Percentiles rank a stretch among this genome's conserved stretches.
Evolutionary conservation across 225 moss, liverwort and hornwort species (phyloP).

Genomic region (Sphagnum contortum): DNA sequence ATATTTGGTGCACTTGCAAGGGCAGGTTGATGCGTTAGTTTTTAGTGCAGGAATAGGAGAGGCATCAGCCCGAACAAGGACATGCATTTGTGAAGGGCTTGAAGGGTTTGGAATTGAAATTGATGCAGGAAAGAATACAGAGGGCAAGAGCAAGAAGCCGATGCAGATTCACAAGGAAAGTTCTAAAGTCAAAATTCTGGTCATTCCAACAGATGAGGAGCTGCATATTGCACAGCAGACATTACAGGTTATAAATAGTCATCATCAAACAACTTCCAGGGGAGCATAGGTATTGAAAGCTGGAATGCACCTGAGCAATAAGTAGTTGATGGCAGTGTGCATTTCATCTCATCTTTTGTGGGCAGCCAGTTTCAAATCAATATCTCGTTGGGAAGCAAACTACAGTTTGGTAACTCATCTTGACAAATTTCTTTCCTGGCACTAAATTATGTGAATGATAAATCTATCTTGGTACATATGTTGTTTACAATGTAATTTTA

Average conservation of each 20-base stretch:
- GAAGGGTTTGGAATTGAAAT: slow-evolving; percentile 69
- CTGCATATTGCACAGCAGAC: slow-evolving; percentile 88
- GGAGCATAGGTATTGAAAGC: no score
- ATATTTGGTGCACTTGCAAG: slow-evolving; percentile 67
- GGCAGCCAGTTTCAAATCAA: no score
- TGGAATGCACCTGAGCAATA: no score
- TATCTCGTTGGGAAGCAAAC: no score
- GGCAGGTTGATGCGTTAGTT: slow-evolving; percentile 76
- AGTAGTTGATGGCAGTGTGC: no score
- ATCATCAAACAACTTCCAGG: slow-evolving; percentile 15
- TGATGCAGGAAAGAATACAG: slow-evolving; percentile 39
- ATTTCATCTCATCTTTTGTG: no score
- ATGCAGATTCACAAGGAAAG: slow-evolving; percentile 57
- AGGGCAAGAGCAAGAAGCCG: slow-evolving; percentile 47
- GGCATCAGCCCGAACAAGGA: slow-evolving; percentile 50
- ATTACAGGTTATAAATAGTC: slow-evolving; percentile 58
- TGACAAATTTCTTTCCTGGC: no score
- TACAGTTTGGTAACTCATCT: no score
- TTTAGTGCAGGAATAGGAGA: slow-evolving; percentile 92
- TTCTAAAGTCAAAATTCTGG: slow-evolving; percentile 67
- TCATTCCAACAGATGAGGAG: slow-evolving; percentile 88
- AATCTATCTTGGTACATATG: no score
- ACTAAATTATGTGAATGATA: no score
- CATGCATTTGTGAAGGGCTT: slow-evolving; percentile 63
- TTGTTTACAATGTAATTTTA: no score